Percentiles rank a stretch among this genome's conserved stretches.
phyloP scores from a whole-genome alignment of 176 grass and related monocot species.

The Cenchrus americanus region DNA sequence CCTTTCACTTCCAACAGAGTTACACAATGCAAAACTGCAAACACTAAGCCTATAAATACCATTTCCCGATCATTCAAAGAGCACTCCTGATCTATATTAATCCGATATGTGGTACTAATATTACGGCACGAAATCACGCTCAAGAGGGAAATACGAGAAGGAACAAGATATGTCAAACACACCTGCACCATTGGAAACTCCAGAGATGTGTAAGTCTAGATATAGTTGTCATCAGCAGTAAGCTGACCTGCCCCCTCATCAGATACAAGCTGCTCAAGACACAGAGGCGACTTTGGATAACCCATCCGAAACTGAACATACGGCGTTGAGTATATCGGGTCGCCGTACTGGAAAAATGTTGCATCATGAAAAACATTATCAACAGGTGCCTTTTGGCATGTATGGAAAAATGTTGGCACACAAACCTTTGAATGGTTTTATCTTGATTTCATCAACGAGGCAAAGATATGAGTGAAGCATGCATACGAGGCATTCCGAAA shows the following conservation, averaged over 20 bases:
- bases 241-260: conserved; percentile 47
- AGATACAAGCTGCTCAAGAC: conserved; percentile 18
- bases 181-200: conserved; percentile 80
- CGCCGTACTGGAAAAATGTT: conserved; percentile 64
- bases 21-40: background rate
- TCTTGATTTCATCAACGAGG: conserved; percentile 65
- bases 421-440: conserved; percentile 66
- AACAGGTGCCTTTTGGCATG: background rate
- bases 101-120: background rate
- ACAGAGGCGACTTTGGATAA: conserved; percentile 43
- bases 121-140: background rate
- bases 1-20: conserved; percentile 26
- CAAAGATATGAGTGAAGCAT: conserved; percentile 46
- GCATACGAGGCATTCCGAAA: conserved; percentile 59
- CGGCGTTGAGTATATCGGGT: conserved; percentile 68
- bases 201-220: conserved; percentile 71
- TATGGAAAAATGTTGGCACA: background rate
- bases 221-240: conserved; percentile 44
- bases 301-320: conserved; percentile 63
- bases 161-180: background rate
- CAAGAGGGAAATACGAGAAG: background rate
- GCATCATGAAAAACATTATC: conserved; percentile 30
- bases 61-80: background rate
- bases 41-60: background rate
- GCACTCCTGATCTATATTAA: background rate